Evolutionary conservation across 2,329 filamentous ascomycete species (phyloP), one percentile per base, ranked within the genome.

Genomic region (Fonsecaea multimorphosa): DNA sequence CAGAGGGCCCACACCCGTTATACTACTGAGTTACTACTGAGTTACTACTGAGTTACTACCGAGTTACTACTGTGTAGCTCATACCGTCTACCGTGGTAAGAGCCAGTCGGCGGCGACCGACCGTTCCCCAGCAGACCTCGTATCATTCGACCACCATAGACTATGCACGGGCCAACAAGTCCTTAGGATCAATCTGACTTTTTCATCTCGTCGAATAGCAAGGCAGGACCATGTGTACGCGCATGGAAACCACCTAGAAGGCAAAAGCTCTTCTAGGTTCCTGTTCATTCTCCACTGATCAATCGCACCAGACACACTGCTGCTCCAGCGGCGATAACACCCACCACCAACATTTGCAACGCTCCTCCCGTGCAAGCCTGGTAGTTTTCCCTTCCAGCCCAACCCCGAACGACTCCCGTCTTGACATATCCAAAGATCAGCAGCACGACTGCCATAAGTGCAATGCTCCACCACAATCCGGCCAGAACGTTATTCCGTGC

Each of bases 271-370:
- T 32, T 54, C 32, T 54, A 32, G 44, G 44, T 12, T 24, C 12
- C 11, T 14, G 19, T 49, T 66, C 40, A 69, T 22, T 27, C 49
- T n/a, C 58, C 62, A 29, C 65, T 69, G 59, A 69, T 67, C n/a
- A 68, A 34, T 49, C 66, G 56, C 19, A 69, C 65, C 62, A 90
- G 84, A 3, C 78, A 82, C 75, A 90, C 89, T 24, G 88, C 88
- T 8, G 87, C 87, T 1, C 85, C 88, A 0, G 89, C 89, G 4
- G 89, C 89, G 63, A 89, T 69, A 14, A 87, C 85, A 32, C 89
- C 89, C 52, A 91, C 84, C 22, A 88, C 72, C 52, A 89, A 77
- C 75, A 89, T 91, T 77, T 90, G 86, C 31, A 87, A 57, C 0
- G 87, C 87, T 6, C 87, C 87, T 77, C 82, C 84, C 14, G 86